A percentile compares a stretch with the other conserved stretches of the same genome.
These are phyloP conservation scores for Misopates orontium DNA, from an alignment of 257 asterid species.

Conservation along the genomic window DNA sequence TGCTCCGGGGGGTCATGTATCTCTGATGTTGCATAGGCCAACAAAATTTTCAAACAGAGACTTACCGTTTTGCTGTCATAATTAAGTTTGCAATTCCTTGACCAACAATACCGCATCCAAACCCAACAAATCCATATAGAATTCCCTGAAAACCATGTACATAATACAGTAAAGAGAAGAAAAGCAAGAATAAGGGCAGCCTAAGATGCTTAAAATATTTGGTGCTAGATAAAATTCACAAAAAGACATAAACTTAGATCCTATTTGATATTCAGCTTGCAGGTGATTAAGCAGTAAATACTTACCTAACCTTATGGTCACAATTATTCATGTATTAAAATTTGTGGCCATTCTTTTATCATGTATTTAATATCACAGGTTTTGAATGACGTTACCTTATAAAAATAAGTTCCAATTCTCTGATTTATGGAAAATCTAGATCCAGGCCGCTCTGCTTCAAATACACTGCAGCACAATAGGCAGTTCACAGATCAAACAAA, in stretches of 20 bases:
- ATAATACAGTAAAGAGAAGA: constrained; percentile 4
- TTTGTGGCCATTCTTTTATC: too few relatives aligned
- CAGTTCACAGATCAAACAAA: neutral
- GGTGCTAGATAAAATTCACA: constrained; percentile 2
- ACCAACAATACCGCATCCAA: constrained; percentile 94
- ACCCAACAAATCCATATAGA: constrained; percentile 87
- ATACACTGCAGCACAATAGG: constrained; percentile 57
- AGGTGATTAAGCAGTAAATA: too few relatives aligned
- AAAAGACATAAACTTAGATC: neutral
- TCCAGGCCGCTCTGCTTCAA: constrained; percentile 95
- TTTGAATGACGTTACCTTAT: constrained; percentile 83
- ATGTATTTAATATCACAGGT: too few relatives aligned
- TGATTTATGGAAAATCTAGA: constrained; percentile 70
- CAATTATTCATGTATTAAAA: too few relatives aligned
- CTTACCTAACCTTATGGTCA: too few relatives aligned
- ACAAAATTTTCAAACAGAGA: constrained; percentile 13
- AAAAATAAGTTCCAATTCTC: constrained; percentile 84
- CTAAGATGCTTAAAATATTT: neutral
- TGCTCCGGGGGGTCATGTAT: neutral
- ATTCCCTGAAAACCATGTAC: constrained; percentile 60
- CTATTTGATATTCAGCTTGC: too few relatives aligned
- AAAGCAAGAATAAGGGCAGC: neutral
- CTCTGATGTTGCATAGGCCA: constrained; percentile 7
- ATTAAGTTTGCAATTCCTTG: constrained; percentile 96
- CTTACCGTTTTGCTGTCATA: constrained; percentile 93